phyloP scores from a whole-genome alignment of 805 yeast species.

The Hanseniaspora taiwanica region DNA sequence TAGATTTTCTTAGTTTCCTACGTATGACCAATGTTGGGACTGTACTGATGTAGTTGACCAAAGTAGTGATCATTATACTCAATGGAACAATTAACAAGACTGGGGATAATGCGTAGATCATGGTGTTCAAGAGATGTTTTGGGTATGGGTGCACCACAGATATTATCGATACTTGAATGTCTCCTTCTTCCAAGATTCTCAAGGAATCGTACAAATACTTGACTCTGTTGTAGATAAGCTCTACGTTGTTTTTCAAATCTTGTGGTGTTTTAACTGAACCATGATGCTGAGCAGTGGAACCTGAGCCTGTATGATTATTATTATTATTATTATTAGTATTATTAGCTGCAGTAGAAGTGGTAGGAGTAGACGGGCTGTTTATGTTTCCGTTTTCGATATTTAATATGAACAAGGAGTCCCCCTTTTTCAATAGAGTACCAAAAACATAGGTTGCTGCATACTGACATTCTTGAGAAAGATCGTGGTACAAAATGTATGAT shows the following conservation, averaged over 20 bases:
- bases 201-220: not conserved
- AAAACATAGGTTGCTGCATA: conserved; percentile 82
- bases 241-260: not conserved
- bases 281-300: not conserved
- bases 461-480: conserved; percentile 67
- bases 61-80: conserved; percentile 7
- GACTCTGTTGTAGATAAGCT: not conserved
- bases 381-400: conserved; percentile 9
- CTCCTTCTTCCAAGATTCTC: not conserved
- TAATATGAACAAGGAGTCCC: conserved; percentile 66
- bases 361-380: no score
- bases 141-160: conserved; percentile 4
- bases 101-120: conserved; percentile 4
- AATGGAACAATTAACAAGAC: conserved; percentile 3
- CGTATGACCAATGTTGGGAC: conserved; percentile 23
- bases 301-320: not conserved
- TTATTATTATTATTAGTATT: not conserved
- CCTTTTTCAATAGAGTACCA: conserved; percentile 74
- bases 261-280: not conserved
- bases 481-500: conserved; percentile 66
- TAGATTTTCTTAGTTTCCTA: conserved; percentile 19
- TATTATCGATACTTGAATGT: not conserved
- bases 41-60: conserved; percentile 22
- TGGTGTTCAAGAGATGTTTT: conserved; percentile 4
- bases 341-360: not conserved